Evolutionary conservation across 179 eudicot species (phyloP).

Genomic region (Spergularia azorica): DNA sequence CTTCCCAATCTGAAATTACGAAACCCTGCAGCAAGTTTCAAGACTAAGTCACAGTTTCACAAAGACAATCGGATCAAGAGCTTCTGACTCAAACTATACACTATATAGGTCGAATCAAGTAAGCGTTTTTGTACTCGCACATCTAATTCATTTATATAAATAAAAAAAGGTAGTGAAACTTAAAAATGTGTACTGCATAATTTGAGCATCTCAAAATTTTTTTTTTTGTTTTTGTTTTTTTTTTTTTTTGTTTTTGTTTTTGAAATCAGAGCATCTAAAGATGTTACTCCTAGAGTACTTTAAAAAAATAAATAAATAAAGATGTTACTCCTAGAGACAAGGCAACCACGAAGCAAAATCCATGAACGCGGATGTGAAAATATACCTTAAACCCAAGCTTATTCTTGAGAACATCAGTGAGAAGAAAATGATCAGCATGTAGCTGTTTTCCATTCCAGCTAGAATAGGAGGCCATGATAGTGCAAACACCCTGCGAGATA

Average conservation of each 20-base stretch:
- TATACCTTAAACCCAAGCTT: conserved; percentile 80
- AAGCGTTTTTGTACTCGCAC: conserved; percentile 5
- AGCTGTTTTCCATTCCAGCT: conserved; percentile 75
- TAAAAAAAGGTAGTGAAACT: not conserved
- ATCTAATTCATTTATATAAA: not conserved
- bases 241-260: too few species aligned
- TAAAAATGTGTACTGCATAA: not conserved
- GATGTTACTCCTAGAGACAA: not conserved
- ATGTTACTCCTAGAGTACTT: too few species aligned
- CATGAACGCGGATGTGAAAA: not conserved
- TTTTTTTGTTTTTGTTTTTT: too few species aligned
- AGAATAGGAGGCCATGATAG: conserved; percentile 80
- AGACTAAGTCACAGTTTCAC: conserved; percentile 5
- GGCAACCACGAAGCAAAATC: not conserved
- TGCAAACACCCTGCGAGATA: conserved; percentile 76
- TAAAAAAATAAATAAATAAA: not conserved
- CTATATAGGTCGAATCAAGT: not conserved
- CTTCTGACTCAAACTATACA: not conserved
- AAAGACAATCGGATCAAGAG: not conserved
- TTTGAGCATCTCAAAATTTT: too few species aligned
- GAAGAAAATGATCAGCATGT: conserved; percentile 59
- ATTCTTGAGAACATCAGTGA: conserved; percentile 70
- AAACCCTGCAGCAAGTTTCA: conserved; percentile 57
- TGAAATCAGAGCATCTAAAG: too few species aligned
- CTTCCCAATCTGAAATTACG: conserved; percentile 84